A percentile compares a stretch with the other conserved stretches of the same genome.
phyloP scores from a whole-genome alignment of 768 basidiomycete genomes.

The Termitomyces sp. region DNA sequence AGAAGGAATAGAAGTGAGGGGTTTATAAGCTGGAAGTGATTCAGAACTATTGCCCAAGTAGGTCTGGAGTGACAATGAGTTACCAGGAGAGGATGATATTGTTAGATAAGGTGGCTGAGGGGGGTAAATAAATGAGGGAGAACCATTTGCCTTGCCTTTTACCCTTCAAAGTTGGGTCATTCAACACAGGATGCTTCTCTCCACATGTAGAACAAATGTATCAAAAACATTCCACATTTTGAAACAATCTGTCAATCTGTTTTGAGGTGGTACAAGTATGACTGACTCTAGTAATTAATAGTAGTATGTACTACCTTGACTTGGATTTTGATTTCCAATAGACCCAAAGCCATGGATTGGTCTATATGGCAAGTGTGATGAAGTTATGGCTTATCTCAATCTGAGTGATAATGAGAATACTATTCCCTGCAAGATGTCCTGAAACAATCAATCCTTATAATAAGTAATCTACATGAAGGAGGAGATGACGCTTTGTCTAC shows the following conservation, averaged over 20 bases:
- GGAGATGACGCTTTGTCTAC: too few species aligned
- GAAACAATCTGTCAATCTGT: constrained; percentile 78
- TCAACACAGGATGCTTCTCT: constrained; percentile 51
- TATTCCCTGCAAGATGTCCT: too few species aligned
- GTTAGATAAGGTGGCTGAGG: constrained; percentile 27
- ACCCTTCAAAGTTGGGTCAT: constrained; percentile 33
- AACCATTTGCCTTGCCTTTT: constrained; percentile 39
- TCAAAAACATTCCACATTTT: constrained; percentile 70
- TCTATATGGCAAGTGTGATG: too few species aligned
- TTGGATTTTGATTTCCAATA: too few species aligned
- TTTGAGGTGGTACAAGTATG: constrained; percentile 50
- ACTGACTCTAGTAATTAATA: too few species aligned
- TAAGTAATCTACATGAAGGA: too few species aligned
- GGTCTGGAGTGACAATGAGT: constrained; percentile 30
- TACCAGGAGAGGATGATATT: constrained; percentile 19
- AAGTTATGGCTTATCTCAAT: too few species aligned
- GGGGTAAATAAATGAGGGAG: constrained; percentile 23
- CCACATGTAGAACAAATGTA: constrained; percentile 90
- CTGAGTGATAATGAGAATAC: too few species aligned
- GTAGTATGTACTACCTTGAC: too few species aligned
- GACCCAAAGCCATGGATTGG: too few species aligned
- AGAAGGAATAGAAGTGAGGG: too few species aligned
- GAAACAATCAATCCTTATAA: too few species aligned
- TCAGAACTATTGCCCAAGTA: constrained; percentile 25
- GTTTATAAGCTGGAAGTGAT: constrained; percentile 27